Evolutionary conservation across 1,284 basidiomycete genomes (phyloP), one percentile per base, ranked within the genome.

Genomic region (Psilocybe mexicana): DNA sequence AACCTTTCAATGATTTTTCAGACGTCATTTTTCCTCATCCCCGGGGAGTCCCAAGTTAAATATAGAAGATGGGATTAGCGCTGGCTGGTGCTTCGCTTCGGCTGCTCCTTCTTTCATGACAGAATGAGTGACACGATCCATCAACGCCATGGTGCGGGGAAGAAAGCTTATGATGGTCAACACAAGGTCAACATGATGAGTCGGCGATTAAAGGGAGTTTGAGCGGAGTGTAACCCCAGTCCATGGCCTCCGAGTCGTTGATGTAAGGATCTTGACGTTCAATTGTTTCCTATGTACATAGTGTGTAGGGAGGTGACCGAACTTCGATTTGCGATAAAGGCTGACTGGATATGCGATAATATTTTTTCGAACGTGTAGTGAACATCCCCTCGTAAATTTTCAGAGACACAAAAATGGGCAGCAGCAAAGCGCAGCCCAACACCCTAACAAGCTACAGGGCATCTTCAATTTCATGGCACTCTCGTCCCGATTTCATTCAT

Each of bases 121-220:
- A 44, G 43, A 33, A 45, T 25, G n/a, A n/a, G 33, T 53, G 52
- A 53, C 52, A 53, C 30, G 24, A 53, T 53, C 52, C 30, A 18
- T 53, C 52, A 53, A 53, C 6, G 43, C 12, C 10, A n/a, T 10
- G 11, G 18, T 24, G 49, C 49, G 36, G 36, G 49, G 25, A 28
- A 18, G 26, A 3, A 25, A 10, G 18, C 18, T 18, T 18, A 18
- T 18, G 18, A 18, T 18, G 18, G 18, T 18, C 18, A 18, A 18
- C 18, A 18, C 18, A 18, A 18, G 18, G 18, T 18, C 18, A 18
- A 18, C 18, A 18, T 18, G 30, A 33, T 8, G 8, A 33, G 30
- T 33, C 30, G 30, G 30, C 30, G 18, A 18, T 18, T 18, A 18
- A 18, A 33, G 30, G 30, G 30, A 33, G 30, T 6, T 33, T 33